These are phyloP conservation scores for Tetrapisispora fleetii DNA, from an alignment of 805 yeast species.

Conservation along the genomic window DNA sequence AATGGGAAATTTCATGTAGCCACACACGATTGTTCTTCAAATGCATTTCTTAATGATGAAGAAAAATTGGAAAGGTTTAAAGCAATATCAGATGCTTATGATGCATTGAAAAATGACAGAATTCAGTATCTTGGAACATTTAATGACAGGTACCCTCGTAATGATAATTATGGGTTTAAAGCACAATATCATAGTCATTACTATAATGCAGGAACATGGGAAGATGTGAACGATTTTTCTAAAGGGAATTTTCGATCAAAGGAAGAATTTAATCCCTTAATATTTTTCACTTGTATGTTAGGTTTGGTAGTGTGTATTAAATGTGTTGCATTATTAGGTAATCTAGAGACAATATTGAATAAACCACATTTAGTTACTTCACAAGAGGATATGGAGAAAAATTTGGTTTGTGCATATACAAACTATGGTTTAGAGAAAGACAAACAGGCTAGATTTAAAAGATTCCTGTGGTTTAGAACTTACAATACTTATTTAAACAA, in stretches of 20 bases:
- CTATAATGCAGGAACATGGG: conserved; percentile 60
- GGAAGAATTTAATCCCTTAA: conserved; percentile 35
- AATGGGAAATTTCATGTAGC: conserved; percentile 8
- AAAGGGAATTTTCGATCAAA: conserved; percentile 1
- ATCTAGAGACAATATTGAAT: conserved; percentile 30
- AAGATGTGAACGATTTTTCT: conserved; percentile 38
- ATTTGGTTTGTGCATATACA: conserved; percentile 33
- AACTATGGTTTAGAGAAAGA: conserved; percentile 46
- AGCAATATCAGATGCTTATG: conserved; percentile 47
- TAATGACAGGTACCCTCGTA: not conserved
- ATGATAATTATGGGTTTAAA: conserved; percentile 12
- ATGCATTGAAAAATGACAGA: conserved; percentile 38
- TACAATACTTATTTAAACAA: conserved; percentile 23
- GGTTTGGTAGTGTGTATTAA: conserved; percentile 34
- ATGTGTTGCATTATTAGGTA: conserved; percentile 32
- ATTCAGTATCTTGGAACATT: too few species aligned
- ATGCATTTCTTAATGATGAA: conserved; percentile 7
- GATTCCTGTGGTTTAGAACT: conserved; percentile 49
- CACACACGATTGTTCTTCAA: conserved; percentile 5
- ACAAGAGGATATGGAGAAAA: conserved; percentile 35
- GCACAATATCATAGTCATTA: conserved; percentile 30
- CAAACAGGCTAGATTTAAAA: conserved; percentile 40
- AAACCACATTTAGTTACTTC: conserved; percentile 8
- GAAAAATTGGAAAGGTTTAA: conserved; percentile 40
- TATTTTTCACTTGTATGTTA: conserved; percentile 30